Evolutionary conservation across 495 filamentous ascomycete species (phyloP).

Genomic region (Corynascus novoguineensis): DNA sequence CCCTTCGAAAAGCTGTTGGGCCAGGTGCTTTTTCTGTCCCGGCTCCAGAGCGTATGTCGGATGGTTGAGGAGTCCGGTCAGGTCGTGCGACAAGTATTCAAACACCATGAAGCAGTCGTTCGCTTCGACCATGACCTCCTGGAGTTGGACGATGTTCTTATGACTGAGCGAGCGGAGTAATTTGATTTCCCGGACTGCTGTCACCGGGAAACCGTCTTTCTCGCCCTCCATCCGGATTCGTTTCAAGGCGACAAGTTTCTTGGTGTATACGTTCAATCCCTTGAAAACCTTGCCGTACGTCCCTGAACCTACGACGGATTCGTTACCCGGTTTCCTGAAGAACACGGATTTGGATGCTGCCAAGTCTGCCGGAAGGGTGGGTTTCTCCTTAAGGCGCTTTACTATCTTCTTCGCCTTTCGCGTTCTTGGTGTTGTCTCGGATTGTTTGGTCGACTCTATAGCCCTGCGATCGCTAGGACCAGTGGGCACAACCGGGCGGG

Average conservation of each 20-base stretch:
- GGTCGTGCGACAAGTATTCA: slow-evolving; percentile 93
- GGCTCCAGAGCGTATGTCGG: slow-evolving; percentile 82
- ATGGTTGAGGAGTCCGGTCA: slow-evolving; percentile 72
- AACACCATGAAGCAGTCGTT: slow-evolving; percentile 99
- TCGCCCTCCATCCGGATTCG: slow-evolving; percentile 87
- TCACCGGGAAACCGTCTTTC: slow-evolving; percentile 95
- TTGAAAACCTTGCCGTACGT: slow-evolving; percentile 99
- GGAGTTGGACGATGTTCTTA: slow-evolving; percentile 77
- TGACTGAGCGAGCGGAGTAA: slow-evolving; percentile 90
- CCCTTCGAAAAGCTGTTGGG: slow-evolving; percentile 89
- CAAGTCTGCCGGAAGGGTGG: slow-evolving; percentile 63
- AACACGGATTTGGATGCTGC: slow-evolving; percentile 77
- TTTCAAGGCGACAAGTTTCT: slow-evolving; percentile 86
- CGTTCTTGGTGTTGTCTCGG: slow-evolving; percentile 44
- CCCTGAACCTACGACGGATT: slow-evolving; percentile 88
- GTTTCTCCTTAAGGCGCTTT: slow-evolving; percentile 65
- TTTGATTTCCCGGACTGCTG: slow-evolving; percentile 94
- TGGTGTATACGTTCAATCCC: slow-evolving; percentile 90
- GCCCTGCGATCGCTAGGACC: slow-evolving; percentile 35
- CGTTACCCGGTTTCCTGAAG: slow-evolving; percentile 86
- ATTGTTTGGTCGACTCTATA: slow-evolving; percentile 32
- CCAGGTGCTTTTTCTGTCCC: slow-evolving; percentile 88
- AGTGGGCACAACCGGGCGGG: slow-evolving; percentile 40
- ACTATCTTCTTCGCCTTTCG: slow-evolving; percentile 61
- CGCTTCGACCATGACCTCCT: slow-evolving; percentile 96